Evolutionary conservation across 768 basidiomycete species (phyloP), one percentile per base, ranked within the genome.

Genomic region (Lepiota subincarnata): DNA sequence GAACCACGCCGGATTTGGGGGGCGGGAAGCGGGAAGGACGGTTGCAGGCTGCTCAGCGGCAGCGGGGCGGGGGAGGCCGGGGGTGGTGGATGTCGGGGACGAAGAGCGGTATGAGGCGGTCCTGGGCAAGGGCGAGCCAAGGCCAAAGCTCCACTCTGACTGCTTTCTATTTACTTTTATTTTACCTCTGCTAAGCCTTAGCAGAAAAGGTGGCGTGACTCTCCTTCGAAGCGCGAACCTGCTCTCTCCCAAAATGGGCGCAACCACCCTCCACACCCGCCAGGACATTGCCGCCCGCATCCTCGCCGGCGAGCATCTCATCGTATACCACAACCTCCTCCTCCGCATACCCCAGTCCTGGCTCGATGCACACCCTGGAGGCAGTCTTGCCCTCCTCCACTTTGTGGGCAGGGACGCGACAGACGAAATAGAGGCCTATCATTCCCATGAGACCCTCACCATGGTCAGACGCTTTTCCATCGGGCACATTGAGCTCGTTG

Each of bases 361-460:
- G 94, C 82, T 94, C n/a, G 70, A 79, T 3, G 74, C 80, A 3
- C 96, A 98, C 65, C 97, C 97, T 0, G 97, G 97, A 39, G 94
- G 96, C 36, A 68, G 81, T 3, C 85, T 98, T 45, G 80, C 93
- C 12, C 82, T 99, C 53, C 83, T 96, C 20, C 97, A 99, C 70
- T 98, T 94, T 62, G 84, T 98, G 38, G 97, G 96, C 2, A 80
- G 96, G 51, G 95, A 99, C 65, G 95, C 96, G 0, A 82, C 91
- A 0, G 89, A 96, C 72, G 97, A 99, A 68, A 89, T 98, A 31
- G 82, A 91, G 57, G 96, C 93, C 18, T 98, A 89, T 71, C 97
- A 99, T 66, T 74, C 76, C 6, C 77, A 81, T 35, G 68, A 77
- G 42, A 82, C 78, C 45, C 72, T 83, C 49, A 68, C 71, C 8